Evolutionary conservation across 352 stramenopile genomes (phyloP).

Genomic region (Globisporangium mamillatum): DNA sequence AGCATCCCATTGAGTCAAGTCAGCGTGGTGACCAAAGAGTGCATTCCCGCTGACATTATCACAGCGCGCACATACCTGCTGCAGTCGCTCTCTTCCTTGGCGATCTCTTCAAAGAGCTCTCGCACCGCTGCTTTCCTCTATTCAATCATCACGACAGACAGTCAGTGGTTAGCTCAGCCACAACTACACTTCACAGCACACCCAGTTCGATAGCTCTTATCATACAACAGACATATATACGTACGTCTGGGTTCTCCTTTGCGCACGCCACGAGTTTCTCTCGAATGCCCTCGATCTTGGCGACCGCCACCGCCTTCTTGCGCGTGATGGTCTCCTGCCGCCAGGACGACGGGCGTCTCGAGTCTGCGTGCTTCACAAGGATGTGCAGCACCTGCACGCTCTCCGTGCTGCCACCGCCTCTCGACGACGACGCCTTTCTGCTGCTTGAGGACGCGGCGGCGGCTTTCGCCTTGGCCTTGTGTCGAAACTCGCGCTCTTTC

Average conservation of each 20-base stretch:
- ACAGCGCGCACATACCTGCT: constrained; percentile 73
- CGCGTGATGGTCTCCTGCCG: constrained; percentile 85
- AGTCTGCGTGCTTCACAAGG: constrained; percentile 86
- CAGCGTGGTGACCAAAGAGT: not conserved
- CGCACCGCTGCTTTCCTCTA: constrained; percentile 40
- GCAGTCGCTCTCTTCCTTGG: constrained; percentile 86
- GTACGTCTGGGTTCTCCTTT: constrained; percentile 64
- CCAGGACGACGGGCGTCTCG: constrained; percentile 82
- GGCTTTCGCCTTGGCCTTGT: constrained; percentile 37
- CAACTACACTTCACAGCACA: constrained; percentile 12
- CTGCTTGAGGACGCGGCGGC: not conserved
- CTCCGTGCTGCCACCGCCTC: constrained; percentile 18
- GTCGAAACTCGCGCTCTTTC: constrained; percentile 75
- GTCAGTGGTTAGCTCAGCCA: not conserved
- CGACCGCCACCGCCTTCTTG: constrained; percentile 82
- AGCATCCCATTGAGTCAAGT: not conserved
- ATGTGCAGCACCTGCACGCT: constrained; percentile 81
- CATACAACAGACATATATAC: constrained; percentile 13
- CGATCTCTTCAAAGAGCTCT: constrained; percentile 82
- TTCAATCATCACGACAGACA: not conserved
- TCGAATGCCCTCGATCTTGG: constrained; percentile 74
- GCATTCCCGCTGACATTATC: not conserved
- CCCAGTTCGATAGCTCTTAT: not conserved
- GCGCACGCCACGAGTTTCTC: constrained; percentile 74
- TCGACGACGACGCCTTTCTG: constrained; percentile 14